Evolutionary conservation across 2,329 filamentous ascomycete species (phyloP), one percentile per base, ranked within the genome.

Genomic region (Aureobasidium sp.): DNA sequence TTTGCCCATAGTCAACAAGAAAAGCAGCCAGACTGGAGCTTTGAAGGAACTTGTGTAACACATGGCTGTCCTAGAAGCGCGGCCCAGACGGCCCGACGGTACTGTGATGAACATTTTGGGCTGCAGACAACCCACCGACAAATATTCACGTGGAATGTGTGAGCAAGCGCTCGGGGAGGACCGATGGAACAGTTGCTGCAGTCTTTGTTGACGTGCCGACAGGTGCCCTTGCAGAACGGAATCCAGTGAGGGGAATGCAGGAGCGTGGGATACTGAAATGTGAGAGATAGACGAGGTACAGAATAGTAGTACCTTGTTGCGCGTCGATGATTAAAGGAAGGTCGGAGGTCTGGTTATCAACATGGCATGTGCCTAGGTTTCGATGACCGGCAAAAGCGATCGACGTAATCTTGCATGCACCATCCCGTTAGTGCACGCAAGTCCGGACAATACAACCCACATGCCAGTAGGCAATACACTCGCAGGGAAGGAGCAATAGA

Each of bases 101-200:
- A 39, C 20, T 36, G 57, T 50, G 34, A 51, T 60, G 41, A 29
- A 27, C 27, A 29, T 57, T 57, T 34, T 48, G 55, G 43, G 39
- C 7, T 56, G 51, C 36, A 53, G 37, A 27, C 48, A 34, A 27
- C 26, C 34, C n/a, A 32, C 48, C 46, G 5, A 53, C 20, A 52
- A n/a, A 52, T 29, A 20, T 60, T 60, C 57, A 60, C 46, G 57
- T 60, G 57, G 57, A 60, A 60, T 60, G 57, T 60, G 44, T 60
- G 56, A 43, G 46, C 24, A 50, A 51, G 56, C 46, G 57, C 57
- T 60, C 55, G 55, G 55, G 13, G 27, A n/a, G 12, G 32, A 39
- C 32, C 55, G 29, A 46, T 27, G 29, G 24, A 41, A 53, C 29
- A 24, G n/a, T 39, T 39, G 50, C 36, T 39, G 50, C 43, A 27